Percentiles rank a stretch among this genome's conserved stretches.
Evolutionary conservation across 1,284 basidiomycete species (phyloP).

Genomic region (Cryptococcus sp.): DNA sequence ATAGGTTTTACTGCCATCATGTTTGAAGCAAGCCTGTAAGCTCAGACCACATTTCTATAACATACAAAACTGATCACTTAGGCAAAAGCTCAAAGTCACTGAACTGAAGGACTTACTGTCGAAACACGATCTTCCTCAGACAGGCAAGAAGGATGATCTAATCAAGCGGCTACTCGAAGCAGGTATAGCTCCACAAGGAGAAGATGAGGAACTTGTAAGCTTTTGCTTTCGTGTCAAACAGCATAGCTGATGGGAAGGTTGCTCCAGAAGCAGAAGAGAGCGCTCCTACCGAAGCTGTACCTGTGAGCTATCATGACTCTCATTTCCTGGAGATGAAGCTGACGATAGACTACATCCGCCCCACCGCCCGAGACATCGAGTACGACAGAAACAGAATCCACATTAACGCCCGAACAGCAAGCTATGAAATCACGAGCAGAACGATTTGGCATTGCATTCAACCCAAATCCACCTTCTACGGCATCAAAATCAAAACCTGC

Average conservation of each 20-base stretch:
- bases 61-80: no score
- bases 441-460: conserved; percentile 44
- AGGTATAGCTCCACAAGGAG: conserved; percentile 19
- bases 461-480: conserved; percentile 20
- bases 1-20: no score
- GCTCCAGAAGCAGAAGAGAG: conserved; percentile 11
- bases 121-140: conserved; percentile 34
- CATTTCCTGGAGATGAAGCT: conserved; percentile 5
- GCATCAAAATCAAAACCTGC: conserved; percentile 6
- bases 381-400: conserved; percentile 5
- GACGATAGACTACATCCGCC: neutral
- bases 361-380: neutral
- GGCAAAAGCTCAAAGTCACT: conserved; percentile 48
- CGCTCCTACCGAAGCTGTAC: conserved; percentile 2
- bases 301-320: conserved; percentile 3
- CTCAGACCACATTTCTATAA: no score
- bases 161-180: conserved; percentile 46
- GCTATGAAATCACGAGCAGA: conserved; percentile 44
- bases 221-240: neutral
- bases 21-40: no score
- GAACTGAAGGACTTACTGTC: conserved; percentile 49
- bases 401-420: conserved; percentile 41
- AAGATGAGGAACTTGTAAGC: conserved; percentile 21
- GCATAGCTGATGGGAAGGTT: no score
- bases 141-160: conserved; percentile 49